Percentiles rank a stretch among this genome's conserved stretches.
Evolutionary conservation across 495 filamentous ascomycete species (phyloP).

Genomic region (Talaromyces trachyspermus): DNA sequence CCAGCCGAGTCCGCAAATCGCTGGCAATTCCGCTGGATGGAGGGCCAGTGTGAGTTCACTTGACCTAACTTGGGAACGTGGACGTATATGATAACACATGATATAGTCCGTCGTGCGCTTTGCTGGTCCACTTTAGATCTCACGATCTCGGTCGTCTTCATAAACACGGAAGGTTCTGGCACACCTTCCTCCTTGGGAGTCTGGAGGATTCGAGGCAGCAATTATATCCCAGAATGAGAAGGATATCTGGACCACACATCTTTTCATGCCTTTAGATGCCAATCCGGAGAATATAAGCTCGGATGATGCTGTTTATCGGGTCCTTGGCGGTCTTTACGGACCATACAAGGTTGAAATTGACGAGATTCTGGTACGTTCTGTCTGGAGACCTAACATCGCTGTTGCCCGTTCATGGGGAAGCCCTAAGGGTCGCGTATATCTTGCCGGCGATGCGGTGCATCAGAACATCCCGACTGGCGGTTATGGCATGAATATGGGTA

Average conservation of each 20-base stretch:
- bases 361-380: slow-evolving; percentile 16
- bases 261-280: not conserved
- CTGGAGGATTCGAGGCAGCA: no score
- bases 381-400: slow-evolving; percentile 17
- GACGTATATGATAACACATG: not conserved
- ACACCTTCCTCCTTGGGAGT: slow-evolving; percentile 23
- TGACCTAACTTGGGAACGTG: no score
- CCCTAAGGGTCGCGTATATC: slow-evolving; percentile 30
- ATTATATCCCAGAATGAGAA: slow-evolving; percentile 22
- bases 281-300: slow-evolving; percentile 10
- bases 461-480: slow-evolving; percentile 19
- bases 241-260: slow-evolving; percentile 23
- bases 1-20: slow-evolving; percentile 11
- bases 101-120: slow-evolving; percentile 7
- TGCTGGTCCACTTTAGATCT: slow-evolving; percentile 28
- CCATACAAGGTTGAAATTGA: slow-evolving; percentile 16
- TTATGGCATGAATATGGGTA: slow-evolving; percentile 25
- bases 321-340: slow-evolving; percentile 12
- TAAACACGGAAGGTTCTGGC: slow-evolving; percentile 23
- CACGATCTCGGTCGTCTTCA: slow-evolving; percentile 15
- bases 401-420: slow-evolving; percentile 12
- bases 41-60: slow-evolving; percentile 13
- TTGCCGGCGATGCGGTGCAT: slow-evolving; percentile 44
- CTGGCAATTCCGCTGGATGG: slow-evolving; percentile 12
- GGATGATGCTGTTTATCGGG: slow-evolving; percentile 12